Percentiles rank a stretch among this genome's conserved stretches.
Evolutionary conservation across 2,329 filamentous ascomycete genomes (phyloP).

Genomic region (Cordyceps fumosorosea): DNA sequence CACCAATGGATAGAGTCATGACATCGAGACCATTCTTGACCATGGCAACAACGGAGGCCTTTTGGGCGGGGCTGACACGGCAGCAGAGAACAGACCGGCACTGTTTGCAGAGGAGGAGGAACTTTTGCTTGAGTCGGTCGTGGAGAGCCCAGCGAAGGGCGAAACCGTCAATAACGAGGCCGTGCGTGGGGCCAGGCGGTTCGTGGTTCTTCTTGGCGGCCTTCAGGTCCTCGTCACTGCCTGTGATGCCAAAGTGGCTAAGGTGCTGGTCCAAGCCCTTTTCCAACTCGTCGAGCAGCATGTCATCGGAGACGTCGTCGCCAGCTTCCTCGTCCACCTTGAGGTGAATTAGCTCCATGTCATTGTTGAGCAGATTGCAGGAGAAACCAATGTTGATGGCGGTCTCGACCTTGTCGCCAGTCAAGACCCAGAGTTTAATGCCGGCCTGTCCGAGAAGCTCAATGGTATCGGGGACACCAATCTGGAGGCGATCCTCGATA

Average conservation of each 20-base stretch:
- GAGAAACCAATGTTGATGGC: slow-evolving; percentile 99
- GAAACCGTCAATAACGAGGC: slow-evolving; percentile 90
- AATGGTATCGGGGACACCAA: slow-evolving; percentile 94
- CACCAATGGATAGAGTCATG: slow-evolving; percentile 89
- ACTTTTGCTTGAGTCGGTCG: slow-evolving; percentile 80
- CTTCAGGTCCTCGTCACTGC: slow-evolving; percentile 77
- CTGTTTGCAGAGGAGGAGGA: slow-evolving; percentile 90
- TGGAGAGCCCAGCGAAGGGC: slow-evolving; percentile 82
- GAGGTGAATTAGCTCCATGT: slow-evolving; percentile 92
- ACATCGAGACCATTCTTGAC: slow-evolving; percentile 93
- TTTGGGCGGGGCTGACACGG: slow-evolving; percentile 92
- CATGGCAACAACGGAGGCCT: slow-evolving; percentile 93
- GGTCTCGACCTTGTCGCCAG: slow-evolving; percentile 97
- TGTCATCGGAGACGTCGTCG: slow-evolving; percentile 39
- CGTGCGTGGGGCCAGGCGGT: slow-evolving; percentile 80
- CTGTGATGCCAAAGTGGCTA: slow-evolving; percentile 67
- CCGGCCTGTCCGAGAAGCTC: slow-evolving; percentile 83
- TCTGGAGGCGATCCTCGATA: slow-evolving; percentile 94
- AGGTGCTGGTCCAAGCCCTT: slow-evolving; percentile 70
- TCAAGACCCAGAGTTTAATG: slow-evolving; percentile 98
- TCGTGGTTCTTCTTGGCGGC: slow-evolving; percentile 77
- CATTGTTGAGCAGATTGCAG: slow-evolving; percentile 93
- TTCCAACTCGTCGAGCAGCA: slow-evolving; percentile 53
- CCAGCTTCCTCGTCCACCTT: slow-evolving; percentile 72
- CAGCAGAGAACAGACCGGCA: slow-evolving; percentile 96